Evolutionary conservation across 495 filamentous ascomycete species (phyloP).

Genomic region (Cairneyella variabilis): DNA sequence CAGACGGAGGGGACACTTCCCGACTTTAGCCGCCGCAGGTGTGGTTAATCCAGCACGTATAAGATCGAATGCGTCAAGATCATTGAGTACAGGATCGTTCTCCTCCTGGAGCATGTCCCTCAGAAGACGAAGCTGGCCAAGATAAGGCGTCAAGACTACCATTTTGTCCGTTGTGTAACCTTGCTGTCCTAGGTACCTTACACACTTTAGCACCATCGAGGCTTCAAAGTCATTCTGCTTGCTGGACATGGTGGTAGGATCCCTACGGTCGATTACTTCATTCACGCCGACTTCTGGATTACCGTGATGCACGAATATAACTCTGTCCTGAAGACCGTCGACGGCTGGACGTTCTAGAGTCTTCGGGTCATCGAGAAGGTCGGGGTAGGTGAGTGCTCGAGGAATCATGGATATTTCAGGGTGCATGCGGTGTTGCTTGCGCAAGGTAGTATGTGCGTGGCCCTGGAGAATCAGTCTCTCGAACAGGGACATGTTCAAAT

Average conservation of each 20-base stretch:
- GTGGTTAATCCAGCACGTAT: conserved; percentile 60
- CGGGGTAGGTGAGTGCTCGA: conserved; percentile 57
- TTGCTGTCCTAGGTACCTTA: conserved; percentile 72
- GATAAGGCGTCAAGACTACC: conserved; percentile 72
- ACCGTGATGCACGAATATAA: conserved; percentile 65
- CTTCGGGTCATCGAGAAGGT: conserved; percentile 52
- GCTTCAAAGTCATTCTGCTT: conserved; percentile 68
- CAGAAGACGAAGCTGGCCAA: conserved; percentile 63
- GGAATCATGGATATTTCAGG: conserved; percentile 65
- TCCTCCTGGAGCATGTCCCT: conserved; percentile 48
- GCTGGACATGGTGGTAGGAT: conserved; percentile 43
- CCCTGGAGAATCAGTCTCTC: conserved; percentile 60
- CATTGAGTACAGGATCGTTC: conserved; percentile 56
- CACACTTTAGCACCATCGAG: conserved; percentile 60
- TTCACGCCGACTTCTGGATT: conserved; percentile 45
- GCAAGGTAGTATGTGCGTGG: conserved; percentile 51
- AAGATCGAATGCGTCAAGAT: conserved; percentile 66
- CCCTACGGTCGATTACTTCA: conserved; percentile 45
- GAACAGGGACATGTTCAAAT: conserved; percentile 70
- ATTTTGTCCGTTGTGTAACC: conserved; percentile 65
- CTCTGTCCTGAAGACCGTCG: conserved; percentile 54
- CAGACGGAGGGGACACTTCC: conserved; percentile 50
- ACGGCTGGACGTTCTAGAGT: conserved; percentile 46
- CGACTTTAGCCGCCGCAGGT: conserved; percentile 45
- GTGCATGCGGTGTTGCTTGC: conserved; percentile 66